phyloP scores from a whole-genome alignment of 129 eudicot species.

The Scalesia atractyloides region DNA sequence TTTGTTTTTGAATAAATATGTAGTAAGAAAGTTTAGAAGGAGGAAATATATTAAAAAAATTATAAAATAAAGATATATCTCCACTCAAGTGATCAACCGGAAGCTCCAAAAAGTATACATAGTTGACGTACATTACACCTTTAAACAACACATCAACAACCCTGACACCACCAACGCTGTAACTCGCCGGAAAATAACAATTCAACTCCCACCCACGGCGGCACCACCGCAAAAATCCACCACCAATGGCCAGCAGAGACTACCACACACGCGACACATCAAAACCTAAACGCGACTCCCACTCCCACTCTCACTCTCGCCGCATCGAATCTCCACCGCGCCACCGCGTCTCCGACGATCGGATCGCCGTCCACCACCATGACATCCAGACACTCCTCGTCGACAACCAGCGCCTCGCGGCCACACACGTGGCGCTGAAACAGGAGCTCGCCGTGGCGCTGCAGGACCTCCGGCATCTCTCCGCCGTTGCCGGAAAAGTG shows the following conservation, averaged over 20 bases:
- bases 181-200: neutral
- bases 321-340: constrained; percentile 34
- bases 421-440: constrained; percentile 72
- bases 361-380: neutral
- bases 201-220: neutral
- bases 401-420: constrained; percentile 80
- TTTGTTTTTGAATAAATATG: too few species aligned
- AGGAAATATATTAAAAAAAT: too few species aligned
- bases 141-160: neutral
- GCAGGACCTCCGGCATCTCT: constrained; percentile 64
- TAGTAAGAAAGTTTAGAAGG: too few species aligned
- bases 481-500: constrained; percentile 45
- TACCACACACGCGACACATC: constrained; percentile 29
- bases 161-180: neutral
- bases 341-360: constrained; percentile 40
- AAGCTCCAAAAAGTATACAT: too few species aligned
- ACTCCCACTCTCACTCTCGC: constrained; percentile 24
- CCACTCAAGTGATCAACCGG: too few species aligned
- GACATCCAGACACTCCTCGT: constrained; percentile 60
- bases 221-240: neutral
- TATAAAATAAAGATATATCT: too few species aligned
- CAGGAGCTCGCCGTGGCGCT: constrained; percentile 62
- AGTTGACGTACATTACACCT: too few species aligned
- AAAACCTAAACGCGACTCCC: constrained; percentile 29
- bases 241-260: constrained; percentile 31